These are phyloP conservation scores for Rhizopus stolonifer DNA, from an alignment of 371 early-diverging fungal species.

Conservation along the genomic window DNA sequence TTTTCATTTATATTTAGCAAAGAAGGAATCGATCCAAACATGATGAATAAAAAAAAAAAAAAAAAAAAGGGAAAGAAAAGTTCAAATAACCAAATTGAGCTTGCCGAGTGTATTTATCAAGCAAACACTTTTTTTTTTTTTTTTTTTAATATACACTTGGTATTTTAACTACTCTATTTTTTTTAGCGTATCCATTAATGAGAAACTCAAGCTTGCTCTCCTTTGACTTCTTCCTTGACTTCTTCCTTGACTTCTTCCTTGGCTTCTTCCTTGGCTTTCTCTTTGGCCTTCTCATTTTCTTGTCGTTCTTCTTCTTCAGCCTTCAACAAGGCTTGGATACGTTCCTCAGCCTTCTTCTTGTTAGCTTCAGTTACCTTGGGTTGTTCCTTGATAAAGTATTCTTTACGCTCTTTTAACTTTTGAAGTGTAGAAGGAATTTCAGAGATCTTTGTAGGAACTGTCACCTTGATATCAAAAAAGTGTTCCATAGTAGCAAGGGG, in stretches of 20 bases:
- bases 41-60: neutral
- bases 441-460: conserved; percentile 70
- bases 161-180: neutral
- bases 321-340: conserved; percentile 69
- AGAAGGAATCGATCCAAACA: neutral
- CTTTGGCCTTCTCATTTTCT: too few species aligned
- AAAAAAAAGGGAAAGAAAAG: neutral
- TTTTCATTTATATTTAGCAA: conserved; percentile 12
- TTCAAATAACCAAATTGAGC: neutral
- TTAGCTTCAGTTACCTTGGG: conserved; percentile 79
- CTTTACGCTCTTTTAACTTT: conserved; percentile 70
- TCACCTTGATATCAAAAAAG: conserved; percentile 79
- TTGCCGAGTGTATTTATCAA: neutral
- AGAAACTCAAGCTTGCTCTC: neutral
- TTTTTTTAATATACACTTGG: neutral
- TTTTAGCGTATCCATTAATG: neutral
- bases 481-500: conserved; percentile 82
- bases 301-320: conserved; percentile 53
- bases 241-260: too few species aligned
- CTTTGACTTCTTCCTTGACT: neutral
- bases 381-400: conserved; percentile 74
- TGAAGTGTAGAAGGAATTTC: conserved; percentile 74
- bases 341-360: conserved; percentile 85
- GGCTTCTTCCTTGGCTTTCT: neutral
- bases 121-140: neutral